Percentiles rank a stretch among this genome's conserved stretches.
These are phyloP conservation scores for Candida maltosa DNA, from an alignment of 805 yeast genomes.

Conservation along the genomic window DNA sequence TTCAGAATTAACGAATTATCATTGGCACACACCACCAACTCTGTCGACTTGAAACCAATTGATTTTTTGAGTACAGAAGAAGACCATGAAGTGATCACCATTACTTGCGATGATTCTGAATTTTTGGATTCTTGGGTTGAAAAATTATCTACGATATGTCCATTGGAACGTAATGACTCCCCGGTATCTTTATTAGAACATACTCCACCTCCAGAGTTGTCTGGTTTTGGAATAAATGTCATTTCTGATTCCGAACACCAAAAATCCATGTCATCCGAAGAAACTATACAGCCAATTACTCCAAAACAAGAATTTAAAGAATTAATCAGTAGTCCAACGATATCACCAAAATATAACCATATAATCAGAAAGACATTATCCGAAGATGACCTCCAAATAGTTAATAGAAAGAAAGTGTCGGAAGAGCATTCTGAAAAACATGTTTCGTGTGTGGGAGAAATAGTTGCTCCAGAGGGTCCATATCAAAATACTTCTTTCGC, in stretches of 20 bases:
- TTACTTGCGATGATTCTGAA: conserved; percentile 12
- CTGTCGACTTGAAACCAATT: conserved; percentile 13
- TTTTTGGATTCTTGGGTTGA: conserved; percentile 27
- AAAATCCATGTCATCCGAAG: conserved; percentile 1
- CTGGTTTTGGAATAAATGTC: conserved; percentile 34
- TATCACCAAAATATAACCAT: neutral
- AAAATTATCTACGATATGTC: conserved; percentile 31
- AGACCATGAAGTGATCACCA: conserved; percentile 10
- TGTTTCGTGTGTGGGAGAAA: neutral
- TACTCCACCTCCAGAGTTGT: conserved; percentile 15
- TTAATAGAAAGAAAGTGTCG: conserved; percentile 4
- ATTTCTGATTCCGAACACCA: conserved; percentile 7
- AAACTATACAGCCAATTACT: neutral
- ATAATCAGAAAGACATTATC: conserved; percentile 8
- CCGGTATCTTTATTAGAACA: conserved; percentile 17
- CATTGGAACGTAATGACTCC: conserved; percentile 22
- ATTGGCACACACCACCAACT: conserved; percentile 13
- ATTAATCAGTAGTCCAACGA: neutral
- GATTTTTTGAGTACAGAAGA: conserved; percentile 15
- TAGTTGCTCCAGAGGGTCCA: neutral
- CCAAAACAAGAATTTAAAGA: conserved; percentile 2
- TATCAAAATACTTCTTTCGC: conserved; percentile 1
- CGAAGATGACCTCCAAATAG: conserved; percentile 6
- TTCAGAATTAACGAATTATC: conserved; percentile 37
- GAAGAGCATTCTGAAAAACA: neutral